Conservation (phyloP, 225 moss, liverwort and hornwort species). For the Polytrichum commune region DNA sequence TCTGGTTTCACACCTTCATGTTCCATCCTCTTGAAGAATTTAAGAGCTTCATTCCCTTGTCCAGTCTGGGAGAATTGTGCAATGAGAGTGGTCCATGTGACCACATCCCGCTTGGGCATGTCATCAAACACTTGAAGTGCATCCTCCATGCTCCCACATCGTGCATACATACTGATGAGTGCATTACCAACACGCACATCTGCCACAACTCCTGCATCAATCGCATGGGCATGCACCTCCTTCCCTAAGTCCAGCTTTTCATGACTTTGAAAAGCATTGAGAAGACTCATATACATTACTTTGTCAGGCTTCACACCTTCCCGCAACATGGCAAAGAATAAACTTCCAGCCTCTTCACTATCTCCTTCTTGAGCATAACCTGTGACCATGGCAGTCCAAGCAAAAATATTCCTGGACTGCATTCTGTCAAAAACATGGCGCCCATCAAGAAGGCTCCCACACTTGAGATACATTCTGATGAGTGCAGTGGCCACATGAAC, state of each 20-base stretch:
- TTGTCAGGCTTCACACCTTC: background rate
- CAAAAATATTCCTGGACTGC: conserved; percentile 19
- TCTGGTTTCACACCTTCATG: conserved; percentile 1
- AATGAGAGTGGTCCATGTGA: background rate
- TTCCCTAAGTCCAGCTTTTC: background rate
- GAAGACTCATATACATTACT: background rate
- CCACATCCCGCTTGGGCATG: background rate
- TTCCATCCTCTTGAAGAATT: background rate
- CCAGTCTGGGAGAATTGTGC: background rate
- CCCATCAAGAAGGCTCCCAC: conserved; percentile 43
- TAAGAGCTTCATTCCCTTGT: background rate
- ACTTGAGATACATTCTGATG: conserved; percentile 47
- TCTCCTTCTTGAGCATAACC: conserved; percentile 43
- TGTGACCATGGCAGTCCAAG: conserved; percentile 54
- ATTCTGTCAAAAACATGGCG: conserved; percentile 34
- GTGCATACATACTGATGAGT: conserved; percentile 1
- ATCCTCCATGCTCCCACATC: background rate
- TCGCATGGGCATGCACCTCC: background rate
- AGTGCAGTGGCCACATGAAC: conserved; percentile 36
- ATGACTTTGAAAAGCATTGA: background rate
- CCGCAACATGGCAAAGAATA: conserved; percentile 35
- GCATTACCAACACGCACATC: background rate
- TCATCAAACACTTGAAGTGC: conserved; percentile 1
- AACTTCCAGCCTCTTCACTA: conserved; percentile 24
- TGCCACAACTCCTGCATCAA: background rate